These are phyloP conservation scores for Blastocystis sp. DNA, from an alignment of 352 stramenopile species.

Conservation along the genomic window DNA sequence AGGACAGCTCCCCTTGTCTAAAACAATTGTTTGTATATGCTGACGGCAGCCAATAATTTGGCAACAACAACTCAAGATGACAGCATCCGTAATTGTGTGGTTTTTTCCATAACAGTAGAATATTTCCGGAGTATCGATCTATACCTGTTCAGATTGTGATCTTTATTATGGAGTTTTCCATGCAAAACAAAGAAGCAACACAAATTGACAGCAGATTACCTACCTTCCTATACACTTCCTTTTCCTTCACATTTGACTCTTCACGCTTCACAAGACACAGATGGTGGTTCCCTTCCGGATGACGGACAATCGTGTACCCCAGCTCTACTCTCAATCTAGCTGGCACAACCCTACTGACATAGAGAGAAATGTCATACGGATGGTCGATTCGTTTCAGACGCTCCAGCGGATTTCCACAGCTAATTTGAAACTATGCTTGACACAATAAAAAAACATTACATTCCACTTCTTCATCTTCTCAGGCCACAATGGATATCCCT, in stretches of 20 bases:
- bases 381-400: conserved; percentile 20
- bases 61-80: conserved; percentile 27
- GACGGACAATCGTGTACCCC: conserved; percentile 5
- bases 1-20: background rate
- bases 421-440: background rate
- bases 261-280: conserved; percentile 3
- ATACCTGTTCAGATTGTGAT: conserved; percentile 13
- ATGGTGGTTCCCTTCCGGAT: background rate
- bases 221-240: background rate
- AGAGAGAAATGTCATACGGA: background rate
- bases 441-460: background rate
- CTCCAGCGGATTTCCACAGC: background rate
- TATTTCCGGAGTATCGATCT: conserved; percentile 3
- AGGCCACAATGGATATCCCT: background rate
- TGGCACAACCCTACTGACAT: background rate
- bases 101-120: conserved; percentile 20
- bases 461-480: conserved; percentile 38
- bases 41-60: conserved; percentile 7
- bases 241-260: background rate
- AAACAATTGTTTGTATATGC: background rate
- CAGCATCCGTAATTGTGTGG: conserved; percentile 1
- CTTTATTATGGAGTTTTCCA: background rate
- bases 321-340: background rate
- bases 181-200: conserved; percentile 19
- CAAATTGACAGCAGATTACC: background rate